Conservation (phyloP, 345 rosid species). For the Rhizophora apiculata region DNA sequence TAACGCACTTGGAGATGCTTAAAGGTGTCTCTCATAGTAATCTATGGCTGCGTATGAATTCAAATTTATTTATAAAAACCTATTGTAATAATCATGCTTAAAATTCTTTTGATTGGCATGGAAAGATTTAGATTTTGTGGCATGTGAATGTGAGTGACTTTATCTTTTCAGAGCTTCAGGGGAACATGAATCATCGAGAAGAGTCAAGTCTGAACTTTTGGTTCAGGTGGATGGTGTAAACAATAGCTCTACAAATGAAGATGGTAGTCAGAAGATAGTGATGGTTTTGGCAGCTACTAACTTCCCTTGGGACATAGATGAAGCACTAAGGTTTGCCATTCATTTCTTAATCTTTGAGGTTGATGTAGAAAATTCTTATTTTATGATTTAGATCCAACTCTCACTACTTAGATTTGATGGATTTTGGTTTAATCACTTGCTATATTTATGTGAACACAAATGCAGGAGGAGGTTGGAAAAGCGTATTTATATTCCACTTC, state of each 20-base stretch:
- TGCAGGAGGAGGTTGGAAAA: constrained; percentile 99
- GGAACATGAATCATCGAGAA: constrained; percentile 97
- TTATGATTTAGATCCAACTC: background rate
- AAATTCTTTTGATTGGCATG: no score
- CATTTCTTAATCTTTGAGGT: background rate
- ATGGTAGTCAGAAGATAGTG: constrained; percentile 92
- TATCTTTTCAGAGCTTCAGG: constrained; percentile 71
- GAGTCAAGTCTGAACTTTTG: constrained; percentile 98
- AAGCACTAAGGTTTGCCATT: constrained; percentile 75
- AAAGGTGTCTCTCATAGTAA: no score
- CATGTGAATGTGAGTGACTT: background rate
- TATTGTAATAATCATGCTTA: no score
- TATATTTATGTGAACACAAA: constrained; percentile 12
- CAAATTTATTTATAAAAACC: no score
- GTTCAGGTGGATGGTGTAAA: constrained; percentile 99
- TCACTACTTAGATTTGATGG: constrained; percentile 3
- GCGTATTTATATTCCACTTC: constrained; percentile 97
- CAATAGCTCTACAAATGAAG: constrained; percentile 80
- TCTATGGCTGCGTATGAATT: no score
- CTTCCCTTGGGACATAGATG: constrained; percentile 99
- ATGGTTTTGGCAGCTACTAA: constrained; percentile 99
- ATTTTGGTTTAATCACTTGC: background rate
- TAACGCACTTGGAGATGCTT: no score
- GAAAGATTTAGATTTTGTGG: no score
- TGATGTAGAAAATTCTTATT: background rate